Evolutionary conservation across 2,329 filamentous ascomycete species (phyloP).

Genomic region (Cercospora berteroae): DNA sequence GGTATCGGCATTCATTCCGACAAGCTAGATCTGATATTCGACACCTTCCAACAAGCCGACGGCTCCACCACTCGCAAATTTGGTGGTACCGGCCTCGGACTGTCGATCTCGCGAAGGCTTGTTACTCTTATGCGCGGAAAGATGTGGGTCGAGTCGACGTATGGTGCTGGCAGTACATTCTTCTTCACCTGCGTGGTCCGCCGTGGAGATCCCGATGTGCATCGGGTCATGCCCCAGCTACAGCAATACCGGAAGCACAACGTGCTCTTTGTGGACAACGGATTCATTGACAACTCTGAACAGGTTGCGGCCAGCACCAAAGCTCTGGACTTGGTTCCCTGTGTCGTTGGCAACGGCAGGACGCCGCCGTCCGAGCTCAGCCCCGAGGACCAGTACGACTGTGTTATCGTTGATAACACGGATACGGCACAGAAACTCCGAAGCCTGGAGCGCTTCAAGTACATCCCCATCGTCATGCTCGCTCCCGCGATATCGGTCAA

Average conservation of each 20-base stretch:
- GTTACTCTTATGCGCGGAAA: conserved; percentile 96
- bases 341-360: conserved; percentile 76
- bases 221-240: conserved; percentile 76
- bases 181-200: conserved; percentile 94
- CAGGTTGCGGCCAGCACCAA: conserved; percentile 76
- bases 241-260: conserved; percentile 89
- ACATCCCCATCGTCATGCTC: conserved; percentile 89
- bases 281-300: conserved; percentile 72
- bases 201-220: conserved; percentile 74
- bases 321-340: conserved; percentile 73
- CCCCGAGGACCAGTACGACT: conserved; percentile 73
- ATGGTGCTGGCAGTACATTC: conserved; percentile 88
- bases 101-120: conserved; percentile 92
- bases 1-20: conserved; percentile 95
- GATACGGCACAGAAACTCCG: conserved; percentile 82
- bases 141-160: conserved; percentile 92
- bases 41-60: conserved; percentile 98
- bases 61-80: conserved; percentile 95
- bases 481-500: conserved; percentile 87
- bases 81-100: conserved; percentile 85
- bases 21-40: conserved; percentile 95
- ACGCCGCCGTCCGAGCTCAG: conserved; percentile 53
- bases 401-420: conserved; percentile 92
- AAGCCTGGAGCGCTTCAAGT: conserved; percentile 92
- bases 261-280: conserved; percentile 92